phyloP scores from a whole-genome alignment of 306 rosid species.

The Dryas alaskensis region DNA sequence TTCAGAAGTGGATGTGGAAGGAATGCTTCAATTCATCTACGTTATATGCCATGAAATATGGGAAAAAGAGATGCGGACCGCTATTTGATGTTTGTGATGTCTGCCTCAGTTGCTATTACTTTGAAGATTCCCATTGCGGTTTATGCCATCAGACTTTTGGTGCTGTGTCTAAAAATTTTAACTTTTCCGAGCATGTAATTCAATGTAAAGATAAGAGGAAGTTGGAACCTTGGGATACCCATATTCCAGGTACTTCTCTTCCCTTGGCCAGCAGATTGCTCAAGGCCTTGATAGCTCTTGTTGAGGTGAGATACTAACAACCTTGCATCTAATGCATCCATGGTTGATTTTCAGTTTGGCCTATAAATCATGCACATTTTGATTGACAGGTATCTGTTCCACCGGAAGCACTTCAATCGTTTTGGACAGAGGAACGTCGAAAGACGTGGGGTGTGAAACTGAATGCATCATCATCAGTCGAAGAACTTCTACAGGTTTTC shows the following conservation, averaged over 20 bases:
- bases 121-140: slow-evolving; percentile 72
- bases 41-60: slow-evolving; percentile 65
- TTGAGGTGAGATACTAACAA: slow-evolving; percentile 63
- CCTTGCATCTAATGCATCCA: slow-evolving; percentile 11
- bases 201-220: slow-evolving; percentile 58
- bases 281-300: slow-evolving; percentile 58
- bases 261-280: slow-evolving; percentile 76
- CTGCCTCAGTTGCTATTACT: slow-evolving; percentile 60
- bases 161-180: slow-evolving; percentile 39
- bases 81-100: slow-evolving; percentile 64
- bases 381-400: slow-evolving; percentile 69
- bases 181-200: slow-evolving; percentile 55
- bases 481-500: slow-evolving; percentile 78
- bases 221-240: slow-evolving; percentile 37
- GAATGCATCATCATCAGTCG: slow-evolving; percentile 58
- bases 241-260: slow-evolving; percentile 53
- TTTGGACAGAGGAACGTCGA: slow-evolving; percentile 68
- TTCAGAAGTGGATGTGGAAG: slow-evolving; percentile 89
- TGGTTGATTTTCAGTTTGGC: not conserved
- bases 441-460: slow-evolving; percentile 72
- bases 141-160: slow-evolving; percentile 70
- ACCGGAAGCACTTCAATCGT: slow-evolving; percentile 68
- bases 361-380: slow-evolving; percentile 9
- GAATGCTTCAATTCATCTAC: slow-evolving; percentile 66
- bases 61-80: slow-evolving; percentile 65